Conservation (phyloP, 768 basidiomycete species). For the Lactifluus hygrophoroides region DNA sequence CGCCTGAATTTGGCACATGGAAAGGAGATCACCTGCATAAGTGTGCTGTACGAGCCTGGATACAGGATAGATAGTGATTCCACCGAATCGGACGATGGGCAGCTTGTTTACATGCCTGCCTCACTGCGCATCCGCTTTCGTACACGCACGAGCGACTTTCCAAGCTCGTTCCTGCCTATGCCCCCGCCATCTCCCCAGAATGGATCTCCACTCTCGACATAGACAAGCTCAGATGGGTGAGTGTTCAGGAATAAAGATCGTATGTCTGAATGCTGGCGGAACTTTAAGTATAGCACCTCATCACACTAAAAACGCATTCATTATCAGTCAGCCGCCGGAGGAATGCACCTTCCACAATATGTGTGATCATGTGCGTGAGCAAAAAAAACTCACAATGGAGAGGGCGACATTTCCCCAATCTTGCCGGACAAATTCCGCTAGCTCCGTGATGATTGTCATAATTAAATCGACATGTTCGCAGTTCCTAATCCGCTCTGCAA, state of each 20-base stretch:
- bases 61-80: too few species aligned
- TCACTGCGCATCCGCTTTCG: conserved; percentile 38
- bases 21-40: too few species aligned
- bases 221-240: conserved; percentile 36
- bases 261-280: conserved; percentile 58
- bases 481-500: conserved; percentile 51
- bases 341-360: background rate
- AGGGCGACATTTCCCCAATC: conserved; percentile 53
- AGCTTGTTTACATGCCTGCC: background rate
- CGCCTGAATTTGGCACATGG: too few species aligned
- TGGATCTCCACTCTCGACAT: conserved; percentile 42
- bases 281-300: conserved; percentile 57
- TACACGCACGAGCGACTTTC: conserved; percentile 48
- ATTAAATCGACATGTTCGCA: conserved; percentile 32
- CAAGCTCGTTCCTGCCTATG: conserved; percentile 54
- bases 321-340: background rate
- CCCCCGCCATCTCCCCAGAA: conserved; percentile 61
- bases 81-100: too few species aligned
- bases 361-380: background rate
- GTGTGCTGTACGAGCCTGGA: too few species aligned
- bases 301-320: conserved; percentile 43
- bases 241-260: conserved; percentile 49
- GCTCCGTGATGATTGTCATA: conserved; percentile 28
- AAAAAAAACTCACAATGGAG: conserved; percentile 35
- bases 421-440: conserved; percentile 29